Evolutionary conservation across 1,284 basidiomycete species (phyloP).

Genomic region (Naganishia sp.): DNA sequence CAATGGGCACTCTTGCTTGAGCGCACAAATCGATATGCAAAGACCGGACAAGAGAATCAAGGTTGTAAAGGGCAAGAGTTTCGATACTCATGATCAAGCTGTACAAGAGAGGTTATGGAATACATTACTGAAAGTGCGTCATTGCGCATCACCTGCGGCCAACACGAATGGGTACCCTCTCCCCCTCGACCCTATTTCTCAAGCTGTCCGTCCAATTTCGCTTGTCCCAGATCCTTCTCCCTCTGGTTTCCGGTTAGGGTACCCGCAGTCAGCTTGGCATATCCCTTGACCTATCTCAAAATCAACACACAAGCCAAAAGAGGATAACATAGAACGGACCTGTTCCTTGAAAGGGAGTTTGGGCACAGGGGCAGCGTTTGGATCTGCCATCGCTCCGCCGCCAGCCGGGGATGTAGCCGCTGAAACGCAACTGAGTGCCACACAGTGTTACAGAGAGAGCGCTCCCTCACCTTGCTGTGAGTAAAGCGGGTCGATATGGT

Average conservation of each 20-base stretch:
- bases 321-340: slow-evolving; percentile 35
- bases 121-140: no score
- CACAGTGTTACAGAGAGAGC: background rate
- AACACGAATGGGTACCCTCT: no score
- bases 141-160: no score
- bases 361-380: slow-evolving; percentile 10
- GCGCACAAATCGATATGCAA: background rate
- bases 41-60: no score
- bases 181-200: slow-evolving; percentile 6
- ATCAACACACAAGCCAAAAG: background rate
- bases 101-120: no score
- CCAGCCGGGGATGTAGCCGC: slow-evolving; percentile 10
- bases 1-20: slow-evolving; percentile 66
- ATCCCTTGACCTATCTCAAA: slow-evolving; percentile 43
- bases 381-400: slow-evolving; percentile 18
- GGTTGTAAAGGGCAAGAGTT: no score
- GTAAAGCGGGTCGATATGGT: slow-evolving; percentile 19
- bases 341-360: slow-evolving; percentile 46
- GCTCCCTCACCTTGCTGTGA: slow-evolving; percentile 9
- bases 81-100: no score
- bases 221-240: slow-evolving; percentile 46
- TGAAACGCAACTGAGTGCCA: background rate
- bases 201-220: slow-evolving; percentile 41
- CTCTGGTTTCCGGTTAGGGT: slow-evolving; percentile 42
- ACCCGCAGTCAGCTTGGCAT: slow-evolving; percentile 48